These are phyloP conservation scores for Kitagawia praeruptora DNA, from an alignment of 129 eudicot species.

Conservation along the genomic window DNA sequence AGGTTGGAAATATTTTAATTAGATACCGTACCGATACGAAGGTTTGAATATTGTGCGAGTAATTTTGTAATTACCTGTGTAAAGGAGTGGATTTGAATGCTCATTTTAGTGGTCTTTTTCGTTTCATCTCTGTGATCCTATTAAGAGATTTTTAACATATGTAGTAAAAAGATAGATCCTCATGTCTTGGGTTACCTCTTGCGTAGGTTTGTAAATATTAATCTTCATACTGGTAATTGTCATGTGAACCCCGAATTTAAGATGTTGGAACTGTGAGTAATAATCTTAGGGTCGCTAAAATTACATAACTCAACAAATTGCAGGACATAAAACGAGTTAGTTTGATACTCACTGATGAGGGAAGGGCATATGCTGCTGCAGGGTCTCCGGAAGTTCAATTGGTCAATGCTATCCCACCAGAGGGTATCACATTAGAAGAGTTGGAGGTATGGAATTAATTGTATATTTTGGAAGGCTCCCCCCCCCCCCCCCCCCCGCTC, in stretches of 20 bases:
- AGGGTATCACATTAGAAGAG: constrained; percentile 62
- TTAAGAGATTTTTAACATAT: not conserved
- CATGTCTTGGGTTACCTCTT: not conserved
- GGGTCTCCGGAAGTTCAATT: constrained; percentile 87
- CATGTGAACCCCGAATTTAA: no score
- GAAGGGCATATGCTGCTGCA: constrained; percentile 58
- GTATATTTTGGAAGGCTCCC: not conserved
- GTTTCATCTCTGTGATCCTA: not conserved
- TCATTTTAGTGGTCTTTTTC: not conserved
- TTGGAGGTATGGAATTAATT: constrained; percentile 44
- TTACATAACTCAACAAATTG: constrained; percentile 5
- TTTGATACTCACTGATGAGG: constrained; percentile 83
- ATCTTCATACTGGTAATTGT: not conserved
- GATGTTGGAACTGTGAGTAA: not conserved
- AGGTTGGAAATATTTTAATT: not conserved
- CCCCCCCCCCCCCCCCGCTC: no score
- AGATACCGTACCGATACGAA: not conserved
- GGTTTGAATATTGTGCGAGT: not conserved
- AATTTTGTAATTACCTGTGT: not conserved
- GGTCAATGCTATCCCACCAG: constrained; percentile 63
- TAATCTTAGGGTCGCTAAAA: not conserved
- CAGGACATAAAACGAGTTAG: constrained; percentile 91
- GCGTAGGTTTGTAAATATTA: not conserved
- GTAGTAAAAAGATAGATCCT: not conserved
- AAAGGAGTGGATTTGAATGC: not conserved